Conservation (phyloP, 306 rosid genomes). For the Betula pendula region DNA sequence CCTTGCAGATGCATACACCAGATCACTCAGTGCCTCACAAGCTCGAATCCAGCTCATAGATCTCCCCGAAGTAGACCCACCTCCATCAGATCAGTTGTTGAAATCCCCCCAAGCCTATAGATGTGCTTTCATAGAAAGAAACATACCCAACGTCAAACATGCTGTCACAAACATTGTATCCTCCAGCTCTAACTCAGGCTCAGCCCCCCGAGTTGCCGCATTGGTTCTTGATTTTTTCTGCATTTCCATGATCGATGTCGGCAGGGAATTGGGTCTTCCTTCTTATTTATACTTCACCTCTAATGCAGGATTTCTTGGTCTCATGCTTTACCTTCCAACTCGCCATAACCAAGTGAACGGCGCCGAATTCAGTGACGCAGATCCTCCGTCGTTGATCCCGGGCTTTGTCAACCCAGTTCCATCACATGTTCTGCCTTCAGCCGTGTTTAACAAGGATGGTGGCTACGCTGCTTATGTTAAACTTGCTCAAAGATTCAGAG, state of each 20-base stretch:
- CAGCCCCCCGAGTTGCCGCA: constrained; percentile 29
- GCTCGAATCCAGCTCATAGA: constrained; percentile 42
- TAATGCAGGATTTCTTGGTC: constrained; percentile 40
- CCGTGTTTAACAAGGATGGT: constrained; percentile 38
- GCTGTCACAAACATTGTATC: constrained; percentile 25
- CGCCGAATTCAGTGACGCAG: constrained; percentile 35
- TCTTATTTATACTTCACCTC: constrained; percentile 47
- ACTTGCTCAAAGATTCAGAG: constrained; percentile 40
- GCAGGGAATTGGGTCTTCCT: constrained; percentile 45
- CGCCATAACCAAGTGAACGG: constrained; percentile 22
- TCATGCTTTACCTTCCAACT: constrained; percentile 34
- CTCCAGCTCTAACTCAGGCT: constrained; percentile 15
- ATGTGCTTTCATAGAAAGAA: constrained; percentile 26
- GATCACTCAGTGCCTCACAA: constrained; percentile 36
- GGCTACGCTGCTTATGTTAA: constrained; percentile 43
- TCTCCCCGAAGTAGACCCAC: constrained; percentile 46
- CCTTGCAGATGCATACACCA: constrained; percentile 38
- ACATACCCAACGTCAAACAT: constrained; percentile 28
- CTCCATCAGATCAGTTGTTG: constrained; percentile 27
- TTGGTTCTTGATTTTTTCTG: constrained; percentile 59
- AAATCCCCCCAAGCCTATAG: constrained; percentile 29
- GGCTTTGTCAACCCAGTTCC: constrained; percentile 46
- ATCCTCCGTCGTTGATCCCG: constrained; percentile 35
- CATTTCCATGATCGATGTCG: constrained; percentile 48
- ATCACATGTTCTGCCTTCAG: constrained; percentile 38